Evolutionary conservation across 495 filamentous ascomycete species (phyloP).

Genomic region (Penicillium soppii): DNA sequence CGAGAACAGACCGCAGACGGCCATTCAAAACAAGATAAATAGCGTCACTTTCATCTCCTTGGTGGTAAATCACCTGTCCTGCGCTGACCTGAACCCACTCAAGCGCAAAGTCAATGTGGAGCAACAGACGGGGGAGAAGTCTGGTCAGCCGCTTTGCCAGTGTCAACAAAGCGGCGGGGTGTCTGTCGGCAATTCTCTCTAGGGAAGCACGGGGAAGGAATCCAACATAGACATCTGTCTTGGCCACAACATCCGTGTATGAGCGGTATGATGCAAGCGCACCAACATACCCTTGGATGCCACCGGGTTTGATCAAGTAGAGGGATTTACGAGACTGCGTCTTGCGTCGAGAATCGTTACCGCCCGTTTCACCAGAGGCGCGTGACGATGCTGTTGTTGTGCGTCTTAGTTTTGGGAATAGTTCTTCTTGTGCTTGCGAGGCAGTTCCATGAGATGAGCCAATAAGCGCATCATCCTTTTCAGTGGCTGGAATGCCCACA

Average conservation of each 20-base stretch:
- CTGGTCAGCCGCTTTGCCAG: conserved; percentile 93
- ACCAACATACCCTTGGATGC: conserved; percentile 90
- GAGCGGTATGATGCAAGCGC: conserved; percentile 92
- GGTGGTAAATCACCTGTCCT: conserved; percentile 90
- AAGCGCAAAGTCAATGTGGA: conserved; percentile 96
- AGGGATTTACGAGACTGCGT: conserved; percentile 65
- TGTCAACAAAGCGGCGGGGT: conserved; percentile 87
- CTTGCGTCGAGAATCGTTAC: conserved; percentile 46
- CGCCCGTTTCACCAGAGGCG: conserved; percentile 26
- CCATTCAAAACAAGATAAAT: conserved; percentile 98
- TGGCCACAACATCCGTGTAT: conserved; percentile 93
- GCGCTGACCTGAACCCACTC: conserved; percentile 98
- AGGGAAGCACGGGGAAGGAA: conserved; percentile 85
- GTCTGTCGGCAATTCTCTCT: conserved; percentile 87
- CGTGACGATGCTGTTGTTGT: conserved; percentile 49
- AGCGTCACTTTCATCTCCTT: conserved; percentile 94
- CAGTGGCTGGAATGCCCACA: conserved; percentile 70
- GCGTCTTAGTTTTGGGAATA: conserved; percentile 50
- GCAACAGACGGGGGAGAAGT: conserved; percentile 83
- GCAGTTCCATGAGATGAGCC: conserved; percentile 31
- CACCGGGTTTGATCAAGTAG: conserved; percentile 91
- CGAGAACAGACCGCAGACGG: conserved; percentile 75
- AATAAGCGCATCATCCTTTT: conserved; percentile 45
- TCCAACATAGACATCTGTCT: conserved; percentile 97
- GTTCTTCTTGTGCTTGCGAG: conserved; percentile 38